These are phyloP conservation scores for Cladosporium velox DNA, from an alignment of 2,329 filamentous ascomycete genomes.

Conservation along the genomic window DNA sequence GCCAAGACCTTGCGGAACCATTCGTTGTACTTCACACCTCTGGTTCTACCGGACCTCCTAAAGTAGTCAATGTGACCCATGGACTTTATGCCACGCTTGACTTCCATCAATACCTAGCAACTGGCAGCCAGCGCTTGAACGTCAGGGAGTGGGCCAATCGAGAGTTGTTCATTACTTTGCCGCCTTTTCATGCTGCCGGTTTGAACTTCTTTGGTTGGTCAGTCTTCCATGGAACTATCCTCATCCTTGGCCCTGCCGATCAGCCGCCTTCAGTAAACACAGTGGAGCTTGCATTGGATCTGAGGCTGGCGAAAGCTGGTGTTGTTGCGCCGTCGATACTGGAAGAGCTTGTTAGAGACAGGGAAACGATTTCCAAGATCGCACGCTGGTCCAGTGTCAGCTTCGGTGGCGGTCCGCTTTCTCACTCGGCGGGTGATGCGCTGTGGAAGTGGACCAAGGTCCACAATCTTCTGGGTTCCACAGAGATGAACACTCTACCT, in stretches of 20 bases:
- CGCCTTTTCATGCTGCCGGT: slow-evolving; percentile 24
- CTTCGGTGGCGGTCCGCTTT: slow-evolving; percentile 23
- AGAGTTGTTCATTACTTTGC: slow-evolving; percentile 20
- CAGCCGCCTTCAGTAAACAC: slow-evolving; percentile 15
- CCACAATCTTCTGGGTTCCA: slow-evolving; percentile 21
- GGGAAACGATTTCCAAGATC: background rate
- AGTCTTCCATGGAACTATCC: slow-evolving; percentile 20
- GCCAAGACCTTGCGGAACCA: background rate
- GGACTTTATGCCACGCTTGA: slow-evolving; percentile 12
- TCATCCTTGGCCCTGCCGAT: slow-evolving; percentile 22
- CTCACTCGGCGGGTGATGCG: slow-evolving; percentile 14
- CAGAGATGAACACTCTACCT: slow-evolving; percentile 23
- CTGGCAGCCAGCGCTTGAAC: slow-evolving; percentile 13
- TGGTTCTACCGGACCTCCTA: slow-evolving; percentile 28
- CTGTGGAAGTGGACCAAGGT: slow-evolving; percentile 19
- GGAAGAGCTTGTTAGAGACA: slow-evolving; percentile 18
- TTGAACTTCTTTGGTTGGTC: slow-evolving; percentile 24
- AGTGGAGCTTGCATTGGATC: slow-evolving; percentile 19
- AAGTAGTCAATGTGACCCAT: slow-evolving; percentile 21
- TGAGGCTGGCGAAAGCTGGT: slow-evolving; percentile 18
- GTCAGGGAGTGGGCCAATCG: slow-evolving; percentile 14
- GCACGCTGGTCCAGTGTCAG: slow-evolving; percentile 21
- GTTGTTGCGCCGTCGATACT: slow-evolving; percentile 23
- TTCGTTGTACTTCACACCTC: slow-evolving; percentile 27
- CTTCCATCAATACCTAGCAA: slow-evolving; percentile 19